These are phyloP conservation scores for Westerdykella sp. DNA, from an alignment of 2,329 filamentous ascomycete genomes.

Conservation along the genomic window DNA sequence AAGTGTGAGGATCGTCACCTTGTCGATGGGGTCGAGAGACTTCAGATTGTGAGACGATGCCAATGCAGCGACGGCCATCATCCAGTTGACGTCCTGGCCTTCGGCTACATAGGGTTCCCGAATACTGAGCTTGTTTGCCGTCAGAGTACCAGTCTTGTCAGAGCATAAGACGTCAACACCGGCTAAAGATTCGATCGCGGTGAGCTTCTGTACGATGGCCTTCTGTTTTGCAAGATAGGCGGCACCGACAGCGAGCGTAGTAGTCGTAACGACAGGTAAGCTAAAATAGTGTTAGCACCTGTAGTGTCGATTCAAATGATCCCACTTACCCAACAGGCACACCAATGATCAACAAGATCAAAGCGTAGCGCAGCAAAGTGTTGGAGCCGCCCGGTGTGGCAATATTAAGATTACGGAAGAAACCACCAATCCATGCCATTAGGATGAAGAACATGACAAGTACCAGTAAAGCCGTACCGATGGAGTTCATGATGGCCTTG, in stretches of 20 bases:
- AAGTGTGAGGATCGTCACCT: conserved; percentile 69
- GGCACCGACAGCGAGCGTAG: conserved; percentile 69
- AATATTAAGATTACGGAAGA: conserved; percentile 65
- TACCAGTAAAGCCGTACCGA: conserved; percentile 66
- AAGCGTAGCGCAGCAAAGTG: conserved; percentile 51
- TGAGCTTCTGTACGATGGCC: conserved; percentile 74
- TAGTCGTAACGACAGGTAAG: conserved; percentile 73
- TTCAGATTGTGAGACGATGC: conserved; percentile 75
- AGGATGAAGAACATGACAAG: conserved; percentile 74
- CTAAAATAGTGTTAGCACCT: conserved; percentile 20
- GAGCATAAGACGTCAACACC: conserved; percentile 73
- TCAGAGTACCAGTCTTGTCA: conserved; percentile 75
- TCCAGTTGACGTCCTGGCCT: conserved; percentile 74
- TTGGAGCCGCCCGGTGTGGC: conserved; percentile 51
- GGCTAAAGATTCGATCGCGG: conserved; percentile 62
- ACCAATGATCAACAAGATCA: conserved; percentile 63
- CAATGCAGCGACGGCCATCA: conserved; percentile 74
- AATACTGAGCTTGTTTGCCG: conserved; percentile 68
- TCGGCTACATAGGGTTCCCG: conserved; percentile 71
- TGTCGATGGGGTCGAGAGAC: conserved; percentile 72
- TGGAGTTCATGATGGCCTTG: conserved; percentile 79
- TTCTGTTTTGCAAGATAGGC: conserved; percentile 72
- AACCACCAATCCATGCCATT: conserved; percentile 69
- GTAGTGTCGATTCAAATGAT: background rate
- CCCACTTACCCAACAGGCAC: conserved; percentile 55